Evolutionary conservation across 2,329 filamentous ascomycete species (phyloP), one percentile per base, ranked within the genome.

Genomic region (Pseudopyricularia cyperi): DNA sequence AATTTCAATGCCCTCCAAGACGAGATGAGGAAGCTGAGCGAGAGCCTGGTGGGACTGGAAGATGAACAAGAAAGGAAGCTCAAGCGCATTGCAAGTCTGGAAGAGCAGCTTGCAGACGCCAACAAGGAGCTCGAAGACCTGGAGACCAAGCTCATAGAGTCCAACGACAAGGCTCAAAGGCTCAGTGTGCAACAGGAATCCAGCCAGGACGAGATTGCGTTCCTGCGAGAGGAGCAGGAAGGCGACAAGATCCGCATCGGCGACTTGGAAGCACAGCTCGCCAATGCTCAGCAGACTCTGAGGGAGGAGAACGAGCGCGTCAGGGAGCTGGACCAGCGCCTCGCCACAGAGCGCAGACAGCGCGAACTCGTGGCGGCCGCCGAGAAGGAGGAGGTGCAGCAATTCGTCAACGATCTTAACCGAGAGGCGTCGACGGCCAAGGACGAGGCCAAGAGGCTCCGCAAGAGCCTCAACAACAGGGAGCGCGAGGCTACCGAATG

Each of bases 181-280:
- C 75, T 97, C 3, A 84, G 86, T 4, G 88, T 98, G 32, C 90
- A 97, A 63, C 85, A 91, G 57, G 93, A 98, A 67, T 95, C 88
- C 5, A 85, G 86, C 53, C 91, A 96, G 60, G 85, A 85, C 54
- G 93, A 98, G 66, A 94, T 97, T 67, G 83, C 87, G 1, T 98
- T 98, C 75, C 68, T 98, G 50, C 83, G 93, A 2, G 93, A 98
- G 64, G 93, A 98, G 70, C 93, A 98, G 66, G 93, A 98, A 67
- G 81, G 80, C 17, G 93, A 98, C 72, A 98, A 98, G 75, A 95
- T 98, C 64, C 90, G 89, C 68, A 97, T 98, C 61, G 89, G 91
- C 35, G 89, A 97, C 62, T 74, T 97, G 7, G 90, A 97, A 63
- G 87, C 88, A 8, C 82, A 84, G 14, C 71, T 96, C 35, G 86